These are phyloP conservation scores for Sungouiozyma ichnusensis DNA, from an alignment of 805 yeast species.

Conservation along the genomic window DNA sequence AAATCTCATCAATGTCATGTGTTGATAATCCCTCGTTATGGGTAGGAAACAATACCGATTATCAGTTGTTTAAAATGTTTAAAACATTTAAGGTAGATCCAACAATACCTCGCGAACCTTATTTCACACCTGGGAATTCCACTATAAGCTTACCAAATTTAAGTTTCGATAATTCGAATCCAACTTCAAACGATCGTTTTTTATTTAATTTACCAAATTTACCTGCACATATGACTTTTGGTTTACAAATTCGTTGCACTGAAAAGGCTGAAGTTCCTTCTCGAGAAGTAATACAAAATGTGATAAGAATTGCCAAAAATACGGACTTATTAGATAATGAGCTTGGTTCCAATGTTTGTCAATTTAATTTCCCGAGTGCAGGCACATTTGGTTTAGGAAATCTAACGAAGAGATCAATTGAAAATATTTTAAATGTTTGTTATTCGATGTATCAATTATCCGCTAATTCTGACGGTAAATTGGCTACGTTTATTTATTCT, in stretches of 20 bases:
- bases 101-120: conserved; percentile 21
- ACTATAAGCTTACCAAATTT: conserved; percentile 33
- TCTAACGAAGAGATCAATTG: conserved; percentile 50
- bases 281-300: conserved; percentile 20
- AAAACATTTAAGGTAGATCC: conserved; percentile 1
- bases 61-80: conserved; percentile 30
- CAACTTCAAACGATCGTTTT: conserved; percentile 17
- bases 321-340: background rate
- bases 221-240: conserved; percentile 33
- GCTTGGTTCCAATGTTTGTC: conserved; percentile 1
- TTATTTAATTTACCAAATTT: conserved; percentile 43
- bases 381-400: conserved; percentile 76
- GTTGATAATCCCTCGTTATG: conserved; percentile 44
- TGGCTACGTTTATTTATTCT: conserved; percentile 56
- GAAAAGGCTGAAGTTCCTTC: conserved; percentile 49
- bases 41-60: conserved; percentile 78
- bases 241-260: conserved; percentile 38
- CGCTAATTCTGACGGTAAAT: conserved; percentile 7
- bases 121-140: conserved; percentile 43
- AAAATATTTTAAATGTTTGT: conserved; percentile 60
- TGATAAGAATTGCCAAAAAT: conserved; percentile 9
- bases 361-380: conserved; percentile 67
- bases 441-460: conserved; percentile 32
- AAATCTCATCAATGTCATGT: conserved; percentile 71
- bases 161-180: conserved; percentile 10